Evolutionary conservation across 2,329 filamentous ascomycete species (phyloP).

Genomic region (Fusarium sp.): DNA sequence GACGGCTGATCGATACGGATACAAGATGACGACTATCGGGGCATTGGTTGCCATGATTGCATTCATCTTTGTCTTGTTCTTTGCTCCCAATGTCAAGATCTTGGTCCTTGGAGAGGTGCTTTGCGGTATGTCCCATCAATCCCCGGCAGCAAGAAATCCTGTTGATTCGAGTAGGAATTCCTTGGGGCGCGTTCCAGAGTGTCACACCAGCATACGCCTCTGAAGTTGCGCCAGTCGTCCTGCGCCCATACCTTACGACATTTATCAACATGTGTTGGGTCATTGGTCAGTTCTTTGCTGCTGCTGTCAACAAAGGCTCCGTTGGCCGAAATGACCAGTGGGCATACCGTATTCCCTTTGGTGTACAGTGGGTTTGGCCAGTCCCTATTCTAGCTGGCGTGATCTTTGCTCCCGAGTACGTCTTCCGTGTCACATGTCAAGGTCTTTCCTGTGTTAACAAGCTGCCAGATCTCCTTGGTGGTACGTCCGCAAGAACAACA

Average conservation of each 20-base stretch:
- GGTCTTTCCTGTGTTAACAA: neutral
- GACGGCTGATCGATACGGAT: slow-evolving; percentile 62
- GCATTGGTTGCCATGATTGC: slow-evolving; percentile 59
- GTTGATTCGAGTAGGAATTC: slow-evolving; percentile 55
- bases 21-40: slow-evolving; percentile 62
- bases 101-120: slow-evolving; percentile 64
- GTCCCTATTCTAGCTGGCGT: slow-evolving; percentile 59
- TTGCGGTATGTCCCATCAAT: slow-evolving; percentile 40
- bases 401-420: slow-evolving; percentile 61
- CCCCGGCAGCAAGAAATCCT: neutral
- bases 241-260: slow-evolving; percentile 65
- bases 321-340: slow-evolving; percentile 55
- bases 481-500: slow-evolving; percentile 58
- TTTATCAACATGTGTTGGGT: slow-evolving; percentile 70
- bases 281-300: slow-evolving; percentile 65
- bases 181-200: slow-evolving; percentile 65
- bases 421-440: accelerated
- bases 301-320: slow-evolving; percentile 60
- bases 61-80: slow-evolving; percentile 67
- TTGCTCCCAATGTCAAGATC: slow-evolving; percentile 59
- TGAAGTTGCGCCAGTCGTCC: slow-evolving; percentile 61
- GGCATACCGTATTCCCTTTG: slow-evolving; percentile 64
- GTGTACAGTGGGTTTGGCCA: slow-evolving; percentile 65
- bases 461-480: slow-evolving; percentile 62
- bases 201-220: slow-evolving; percentile 66